Conservation (phyloP, 2,329 filamentous ascomycete species). For the Colletotrichum salicis region DNA sequence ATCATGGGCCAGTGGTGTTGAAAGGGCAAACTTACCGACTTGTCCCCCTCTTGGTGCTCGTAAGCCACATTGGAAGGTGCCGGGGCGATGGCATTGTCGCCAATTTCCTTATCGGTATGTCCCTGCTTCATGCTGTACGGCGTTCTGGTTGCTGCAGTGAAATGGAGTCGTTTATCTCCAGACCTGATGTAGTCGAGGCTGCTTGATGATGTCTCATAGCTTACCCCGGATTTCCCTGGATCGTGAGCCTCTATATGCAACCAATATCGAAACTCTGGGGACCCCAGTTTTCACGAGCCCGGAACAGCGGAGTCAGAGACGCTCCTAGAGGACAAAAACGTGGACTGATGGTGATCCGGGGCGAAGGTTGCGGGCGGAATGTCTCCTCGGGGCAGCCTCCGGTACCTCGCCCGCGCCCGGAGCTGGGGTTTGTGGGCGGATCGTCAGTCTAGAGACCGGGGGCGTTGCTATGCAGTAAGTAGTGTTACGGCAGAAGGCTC, state of each 20-base stretch:
- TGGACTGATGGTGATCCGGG: slow-evolving; percentile 19
- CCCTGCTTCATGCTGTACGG: slow-evolving; percentile 14
- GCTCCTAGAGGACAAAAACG: slow-evolving; percentile 1
- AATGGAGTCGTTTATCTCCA: neutral
- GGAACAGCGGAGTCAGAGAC: slow-evolving; percentile 20
- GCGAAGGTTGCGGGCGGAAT: neutral
- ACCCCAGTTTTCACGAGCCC: slow-evolving; percentile 11
- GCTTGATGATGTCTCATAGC: neutral
- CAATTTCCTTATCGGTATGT: neutral
- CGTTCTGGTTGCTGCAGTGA: neutral
- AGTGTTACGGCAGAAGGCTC: too few relatives aligned
- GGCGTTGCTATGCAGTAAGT: neutral
- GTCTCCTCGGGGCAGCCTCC: slow-evolving; percentile 7
- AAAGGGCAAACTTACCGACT: neutral
- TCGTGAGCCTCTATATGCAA: slow-evolving; percentile 8
- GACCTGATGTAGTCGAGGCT: neutral
- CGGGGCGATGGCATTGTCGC: neutral
- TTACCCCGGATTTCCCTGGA: slow-evolving; percentile 17
- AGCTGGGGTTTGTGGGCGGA: slow-evolving; percentile 4
- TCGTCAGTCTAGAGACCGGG: neutral
- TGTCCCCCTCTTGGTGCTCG: slow-evolving; percentile 5
- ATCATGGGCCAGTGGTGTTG: neutral
- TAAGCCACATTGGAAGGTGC: neutral
- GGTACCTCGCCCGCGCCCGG: slow-evolving; percentile 17
- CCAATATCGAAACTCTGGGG: neutral